phyloP scores from a whole-genome alignment of 805 yeast species.

The Hyphopichia homilentoma region DNA sequence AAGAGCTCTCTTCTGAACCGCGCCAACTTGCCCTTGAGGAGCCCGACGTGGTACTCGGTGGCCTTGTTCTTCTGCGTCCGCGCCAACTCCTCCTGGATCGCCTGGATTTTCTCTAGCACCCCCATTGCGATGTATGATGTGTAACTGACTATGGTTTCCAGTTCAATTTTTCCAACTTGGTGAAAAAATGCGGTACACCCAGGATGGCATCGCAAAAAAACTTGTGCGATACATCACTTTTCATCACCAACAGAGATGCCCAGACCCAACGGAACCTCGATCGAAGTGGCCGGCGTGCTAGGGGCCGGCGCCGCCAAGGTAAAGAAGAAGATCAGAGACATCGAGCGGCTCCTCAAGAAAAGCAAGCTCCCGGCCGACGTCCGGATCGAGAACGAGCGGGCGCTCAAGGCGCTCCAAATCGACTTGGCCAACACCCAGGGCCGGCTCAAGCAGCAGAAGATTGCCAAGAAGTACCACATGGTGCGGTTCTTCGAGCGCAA shows the following conservation, averaged over 20 bases:
- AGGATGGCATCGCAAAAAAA: no score
- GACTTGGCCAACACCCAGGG: slow-evolving; percentile 52
- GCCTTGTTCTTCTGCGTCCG: slow-evolving; percentile 97
- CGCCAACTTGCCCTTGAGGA: slow-evolving; percentile 91
- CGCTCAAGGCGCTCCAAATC: slow-evolving; percentile 56
- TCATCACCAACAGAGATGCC: neutral
- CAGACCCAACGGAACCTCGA: slow-evolving; percentile 16
- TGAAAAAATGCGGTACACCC: no score
- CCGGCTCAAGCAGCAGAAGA: slow-evolving; percentile 43
- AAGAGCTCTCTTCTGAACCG: slow-evolving; percentile 85
- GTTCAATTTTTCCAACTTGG: no score
- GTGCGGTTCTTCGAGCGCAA: slow-evolving; percentile 87
- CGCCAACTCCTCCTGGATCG: slow-evolving; percentile 89
- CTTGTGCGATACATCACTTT: no score
- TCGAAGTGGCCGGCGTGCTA: slow-evolving; percentile 25
- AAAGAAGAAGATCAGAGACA: slow-evolving; percentile 83
- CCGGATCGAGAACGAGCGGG: slow-evolving; percentile 70
- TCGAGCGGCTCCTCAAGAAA: slow-evolving; percentile 64
- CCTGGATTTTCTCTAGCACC: slow-evolving; percentile 67
- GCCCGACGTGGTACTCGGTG: slow-evolving; percentile 94
- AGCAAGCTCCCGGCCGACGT: slow-evolving; percentile 62
- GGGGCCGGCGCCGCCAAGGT: slow-evolving; percentile 49
- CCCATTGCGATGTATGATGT: no score
- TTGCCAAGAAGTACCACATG: slow-evolving; percentile 82
- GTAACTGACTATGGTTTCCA: no score